phyloP scores from a whole-genome alignment of 176 grass and related monocot species.

The Carex myosuroides region DNA sequence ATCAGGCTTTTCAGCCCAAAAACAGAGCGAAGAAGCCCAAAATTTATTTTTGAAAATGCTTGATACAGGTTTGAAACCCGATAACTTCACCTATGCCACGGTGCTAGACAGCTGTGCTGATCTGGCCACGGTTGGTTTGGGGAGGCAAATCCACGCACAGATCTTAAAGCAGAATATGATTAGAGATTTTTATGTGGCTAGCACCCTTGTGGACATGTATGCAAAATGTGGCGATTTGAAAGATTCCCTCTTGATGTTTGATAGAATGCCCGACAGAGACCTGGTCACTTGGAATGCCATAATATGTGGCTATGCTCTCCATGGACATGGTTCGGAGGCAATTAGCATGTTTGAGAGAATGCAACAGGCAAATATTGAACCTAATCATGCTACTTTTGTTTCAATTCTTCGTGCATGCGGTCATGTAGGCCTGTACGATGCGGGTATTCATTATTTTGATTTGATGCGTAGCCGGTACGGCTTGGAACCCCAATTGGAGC shows the following conservation, averaged over 20 bases:
- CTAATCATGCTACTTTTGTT: constrained; percentile 76
- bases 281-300: constrained; percentile 86
- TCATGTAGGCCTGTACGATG: constrained; percentile 65
- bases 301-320: constrained; percentile 72
- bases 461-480: constrained; percentile 50
- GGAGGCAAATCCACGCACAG: constrained; percentile 75
- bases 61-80: constrained; percentile 43
- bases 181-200: constrained; percentile 70
- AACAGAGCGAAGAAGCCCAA: constrained; percentile 69
- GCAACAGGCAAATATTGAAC: constrained; percentile 60
- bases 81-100: constrained; percentile 71
- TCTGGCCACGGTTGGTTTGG: constrained; percentile 61
- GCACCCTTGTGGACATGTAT: constrained; percentile 84
- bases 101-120: constrained; percentile 77
- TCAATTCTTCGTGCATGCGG: constrained; percentile 77
- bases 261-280: constrained; percentile 54
- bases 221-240: constrained; percentile 67
- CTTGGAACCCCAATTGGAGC: constrained; percentile 72
- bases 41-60: constrained; percentile 67
- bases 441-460: constrained; percentile 57
- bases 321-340: constrained; percentile 69
- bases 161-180: constrained; percentile 69
- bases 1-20: constrained; percentile 76
- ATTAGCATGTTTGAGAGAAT: constrained; percentile 78
- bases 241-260: constrained; percentile 47